Evolutionary conservation across 2,329 filamentous ascomycete genomes (phyloP).

Genomic region (Fusarium armeniacum): DNA sequence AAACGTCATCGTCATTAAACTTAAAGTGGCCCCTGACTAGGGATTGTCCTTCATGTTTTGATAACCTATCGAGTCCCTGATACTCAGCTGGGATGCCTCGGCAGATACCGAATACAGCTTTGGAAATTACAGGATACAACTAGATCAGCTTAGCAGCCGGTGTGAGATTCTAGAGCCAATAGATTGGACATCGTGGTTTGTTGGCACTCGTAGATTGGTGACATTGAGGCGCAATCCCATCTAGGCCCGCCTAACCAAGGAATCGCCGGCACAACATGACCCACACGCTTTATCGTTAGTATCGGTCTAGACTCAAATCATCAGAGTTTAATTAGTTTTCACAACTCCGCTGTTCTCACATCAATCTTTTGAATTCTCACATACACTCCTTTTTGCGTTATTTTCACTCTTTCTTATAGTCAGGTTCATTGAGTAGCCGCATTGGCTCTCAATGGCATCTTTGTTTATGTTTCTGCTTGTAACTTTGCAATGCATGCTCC

Average conservation of each 20-base stretch:
- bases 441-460: background rate
- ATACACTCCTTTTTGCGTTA: background rate
- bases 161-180: constrained; percentile 24
- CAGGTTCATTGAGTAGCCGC: background rate
- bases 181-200: background rate
- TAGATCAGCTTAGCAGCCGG: background rate
- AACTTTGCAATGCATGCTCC: constrained; percentile 1
- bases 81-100: background rate
- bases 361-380: background rate
- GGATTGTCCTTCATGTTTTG: background rate
- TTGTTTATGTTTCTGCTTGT: background rate
- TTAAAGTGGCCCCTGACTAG: background rate
- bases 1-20: constrained; percentile 6
- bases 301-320: background rate
- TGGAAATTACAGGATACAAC: background rate
- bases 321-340: background rate
- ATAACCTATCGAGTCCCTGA: no score
- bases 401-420: background rate
- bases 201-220: constrained; percentile 15
- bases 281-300: constrained; percentile 14
- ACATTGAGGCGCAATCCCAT: background rate
- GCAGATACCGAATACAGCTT: background rate
- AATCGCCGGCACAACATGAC: constrained; percentile 24
- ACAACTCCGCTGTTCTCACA: background rate
- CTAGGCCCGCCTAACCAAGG: background rate